phyloP scores from a whole-genome alignment of 208 protist species.

The Leishmania arabica region DNA sequence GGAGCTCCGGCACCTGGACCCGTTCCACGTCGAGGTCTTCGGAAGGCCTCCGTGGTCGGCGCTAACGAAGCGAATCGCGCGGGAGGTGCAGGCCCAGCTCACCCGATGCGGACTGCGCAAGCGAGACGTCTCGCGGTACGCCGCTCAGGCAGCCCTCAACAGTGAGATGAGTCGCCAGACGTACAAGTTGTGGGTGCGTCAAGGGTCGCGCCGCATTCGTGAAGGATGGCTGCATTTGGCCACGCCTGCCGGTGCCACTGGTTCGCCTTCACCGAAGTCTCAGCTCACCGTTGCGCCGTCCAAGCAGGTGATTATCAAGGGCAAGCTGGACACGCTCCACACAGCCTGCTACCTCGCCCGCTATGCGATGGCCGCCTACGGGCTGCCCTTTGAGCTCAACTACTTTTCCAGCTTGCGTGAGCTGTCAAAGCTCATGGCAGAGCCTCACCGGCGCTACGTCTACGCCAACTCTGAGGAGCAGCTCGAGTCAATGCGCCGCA shows the following conservation, averaged over 20 bases:
- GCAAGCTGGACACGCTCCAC: constrained; percentile 33
- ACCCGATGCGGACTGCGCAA: constrained; percentile 32
- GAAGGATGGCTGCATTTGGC: constrained; percentile 6
- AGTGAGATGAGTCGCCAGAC: constrained; percentile 22
- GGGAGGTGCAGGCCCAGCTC: constrained; percentile 50
- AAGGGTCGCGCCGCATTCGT: constrained; percentile 23
- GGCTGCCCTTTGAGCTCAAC: constrained; percentile 78
- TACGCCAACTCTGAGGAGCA: constrained; percentile 71
- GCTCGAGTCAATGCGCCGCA: constrained; percentile 70
- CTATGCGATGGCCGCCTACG: constrained; percentile 75
- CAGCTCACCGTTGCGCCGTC: constrained; percentile 12
- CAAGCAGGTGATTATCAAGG: constrained; percentile 17
- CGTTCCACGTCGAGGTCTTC: constrained; percentile 62
- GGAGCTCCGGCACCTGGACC: constrained; percentile 57
- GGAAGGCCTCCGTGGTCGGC: constrained; percentile 31
- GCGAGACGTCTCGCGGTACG: constrained; percentile 25
- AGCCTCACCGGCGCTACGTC: constrained; percentile 69
- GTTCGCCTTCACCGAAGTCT: background rate
- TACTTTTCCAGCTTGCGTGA: constrained; percentile 62
- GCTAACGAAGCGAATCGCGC: constrained; percentile 26
- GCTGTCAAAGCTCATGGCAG: constrained; percentile 46
- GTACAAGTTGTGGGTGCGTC: constrained; percentile 28
- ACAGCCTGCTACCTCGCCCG: constrained; percentile 54
- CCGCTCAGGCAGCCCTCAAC: constrained; percentile 21
- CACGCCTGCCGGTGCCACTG: background rate